A percentile compares a stretch with the other conserved stretches of the same genome.
These are phyloP conservation scores for Arthrinium puccinioides DNA, from an alignment of 2,329 filamentous ascomycete species.

Conservation along the genomic window DNA sequence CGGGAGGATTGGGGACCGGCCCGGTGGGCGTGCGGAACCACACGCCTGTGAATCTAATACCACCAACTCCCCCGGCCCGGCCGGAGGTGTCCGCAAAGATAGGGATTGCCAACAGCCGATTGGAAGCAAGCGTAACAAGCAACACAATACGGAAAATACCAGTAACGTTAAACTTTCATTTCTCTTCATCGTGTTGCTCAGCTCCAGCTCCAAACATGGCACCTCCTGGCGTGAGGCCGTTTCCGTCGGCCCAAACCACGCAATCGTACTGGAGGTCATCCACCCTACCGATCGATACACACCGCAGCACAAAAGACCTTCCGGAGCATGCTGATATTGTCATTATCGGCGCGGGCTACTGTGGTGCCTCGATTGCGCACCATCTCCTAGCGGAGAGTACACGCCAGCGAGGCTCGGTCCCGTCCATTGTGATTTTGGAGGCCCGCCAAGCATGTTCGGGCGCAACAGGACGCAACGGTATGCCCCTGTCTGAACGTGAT, in stretches of 20 bases:
- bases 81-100: too few species aligned
- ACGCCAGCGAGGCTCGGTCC: neutral
- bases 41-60: too few species aligned
- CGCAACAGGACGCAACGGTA: conserved; percentile 5
- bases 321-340: conserved; percentile 3
- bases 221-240: neutral
- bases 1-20: too few species aligned
- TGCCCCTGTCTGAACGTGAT: neutral
- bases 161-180: too few species aligned
- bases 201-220: neutral
- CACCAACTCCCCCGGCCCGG: too few species aligned
- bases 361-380: conserved; percentile 3
- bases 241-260: neutral
- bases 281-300: conserved; percentile 2
- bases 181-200: too few species aligned
- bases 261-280: neutral
- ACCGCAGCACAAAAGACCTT: conserved; percentile 4
- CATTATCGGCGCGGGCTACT: conserved; percentile 6
- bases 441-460: conserved; percentile 6
- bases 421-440: conserved; percentile 5
- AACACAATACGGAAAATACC: too few species aligned
- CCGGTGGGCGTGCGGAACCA: too few species aligned
- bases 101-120: too few species aligned
- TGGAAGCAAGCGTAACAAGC: too few species aligned
- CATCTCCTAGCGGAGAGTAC: neutral